These are phyloP conservation scores for Debaryomycetaceae sp. DNA, from an alignment of 1,139 yeast genomes.

Conservation along the genomic window DNA sequence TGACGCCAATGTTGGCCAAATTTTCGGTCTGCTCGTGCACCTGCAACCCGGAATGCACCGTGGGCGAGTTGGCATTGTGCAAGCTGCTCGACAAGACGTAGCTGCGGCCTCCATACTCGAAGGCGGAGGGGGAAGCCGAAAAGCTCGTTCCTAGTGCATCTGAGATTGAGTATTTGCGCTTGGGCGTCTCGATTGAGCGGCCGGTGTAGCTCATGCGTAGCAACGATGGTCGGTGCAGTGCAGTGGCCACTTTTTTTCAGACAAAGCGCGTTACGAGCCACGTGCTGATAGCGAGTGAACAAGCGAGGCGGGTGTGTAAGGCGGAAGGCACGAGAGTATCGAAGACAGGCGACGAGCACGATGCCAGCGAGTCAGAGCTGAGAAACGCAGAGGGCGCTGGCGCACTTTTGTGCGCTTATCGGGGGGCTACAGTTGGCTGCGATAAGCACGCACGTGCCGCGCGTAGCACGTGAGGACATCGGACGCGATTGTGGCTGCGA, in stretches of 20 bases:
- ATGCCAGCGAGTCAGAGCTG: no score
- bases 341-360: no score
- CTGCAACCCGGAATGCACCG: slow-evolving; percentile 43
- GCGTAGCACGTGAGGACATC: no score
- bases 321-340: no score
- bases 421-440: no score
- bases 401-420: no score
- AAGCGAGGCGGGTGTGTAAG: no score
- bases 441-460: no score
- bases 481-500: no score
- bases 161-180: slow-evolving; percentile 21
- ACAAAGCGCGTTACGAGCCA: no score
- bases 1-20: slow-evolving; percentile 57
- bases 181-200: slow-evolving; percentile 8
- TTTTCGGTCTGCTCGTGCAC: slow-evolving; percentile 64
- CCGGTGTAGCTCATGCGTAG: slow-evolving; percentile 3
- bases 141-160: slow-evolving; percentile 22
- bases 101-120: slow-evolving; percentile 44
- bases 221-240: not conserved
- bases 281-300: no score
- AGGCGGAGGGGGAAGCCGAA: slow-evolving; percentile 21
- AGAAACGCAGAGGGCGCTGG: no score
- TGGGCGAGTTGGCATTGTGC: slow-evolving; percentile 28
- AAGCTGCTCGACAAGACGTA: slow-evolving; percentile 26
- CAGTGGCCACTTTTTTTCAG: not conserved